phyloP scores from a whole-genome alignment of 805 yeast species.

The Candida ovalis region DNA sequence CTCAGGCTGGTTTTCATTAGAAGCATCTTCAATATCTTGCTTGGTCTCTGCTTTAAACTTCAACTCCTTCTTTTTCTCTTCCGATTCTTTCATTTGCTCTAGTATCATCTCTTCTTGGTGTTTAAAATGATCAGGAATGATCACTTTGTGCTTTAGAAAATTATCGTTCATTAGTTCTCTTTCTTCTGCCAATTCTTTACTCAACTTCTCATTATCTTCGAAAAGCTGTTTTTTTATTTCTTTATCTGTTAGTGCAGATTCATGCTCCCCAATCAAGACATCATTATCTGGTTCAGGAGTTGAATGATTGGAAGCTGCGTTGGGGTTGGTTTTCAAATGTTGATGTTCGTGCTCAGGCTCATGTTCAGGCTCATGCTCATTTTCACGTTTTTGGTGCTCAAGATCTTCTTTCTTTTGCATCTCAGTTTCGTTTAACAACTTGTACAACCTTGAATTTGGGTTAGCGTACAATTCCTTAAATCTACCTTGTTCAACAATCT shows the following conservation, averaged over 20 bases:
- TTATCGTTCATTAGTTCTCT: conserved; percentile 13
- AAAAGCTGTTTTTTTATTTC: conserved; percentile 3
- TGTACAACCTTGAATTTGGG: conserved; percentile 31
- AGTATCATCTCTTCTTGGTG: conserved; percentile 11
- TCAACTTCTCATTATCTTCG: conserved; percentile 7
- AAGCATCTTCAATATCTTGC: no score
- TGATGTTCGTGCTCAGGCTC: no score
- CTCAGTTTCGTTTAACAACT: conserved; percentile 26
- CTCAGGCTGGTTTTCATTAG: no score
- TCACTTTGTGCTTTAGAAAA: conserved; percentile 19
- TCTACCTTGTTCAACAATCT: conserved; percentile 71
- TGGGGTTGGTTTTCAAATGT: no score
- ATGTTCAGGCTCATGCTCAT: conserved; percentile 9
- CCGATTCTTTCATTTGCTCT: not conserved
- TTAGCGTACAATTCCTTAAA: conserved; percentile 54
- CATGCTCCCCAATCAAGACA: conserved; percentile 1
- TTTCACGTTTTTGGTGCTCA: conserved; percentile 9
- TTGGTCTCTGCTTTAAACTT: not conserved
- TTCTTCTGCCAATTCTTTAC: conserved; percentile 15
- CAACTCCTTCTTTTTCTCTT: conserved; percentile 14
- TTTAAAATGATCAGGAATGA: conserved; percentile 22
- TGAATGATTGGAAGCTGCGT: no score
- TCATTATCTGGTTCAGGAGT: not conserved
- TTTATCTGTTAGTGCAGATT: conserved; percentile 1
- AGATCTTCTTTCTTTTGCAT: conserved; percentile 14